phyloP scores from a whole-genome alignment of 169 alveolate species.

The Eimeria falciformis region DNA sequence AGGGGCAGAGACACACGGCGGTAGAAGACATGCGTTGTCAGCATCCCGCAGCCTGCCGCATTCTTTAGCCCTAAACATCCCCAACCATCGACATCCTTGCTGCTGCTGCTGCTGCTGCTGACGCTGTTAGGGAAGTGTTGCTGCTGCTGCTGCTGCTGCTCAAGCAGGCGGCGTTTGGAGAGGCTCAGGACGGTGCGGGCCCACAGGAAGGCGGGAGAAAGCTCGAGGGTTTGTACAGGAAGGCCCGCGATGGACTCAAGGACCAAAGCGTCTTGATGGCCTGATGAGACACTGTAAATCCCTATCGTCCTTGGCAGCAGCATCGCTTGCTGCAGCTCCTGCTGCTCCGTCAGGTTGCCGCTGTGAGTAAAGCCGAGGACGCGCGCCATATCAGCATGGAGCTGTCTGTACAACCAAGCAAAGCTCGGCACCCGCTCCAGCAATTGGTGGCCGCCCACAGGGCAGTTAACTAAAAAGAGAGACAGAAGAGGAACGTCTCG shows the following conservation, averaged over 20 bases:
- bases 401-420: slow-evolving; percentile 25
- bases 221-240: too few species aligned
- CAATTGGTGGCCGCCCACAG: slow-evolving; percentile 45
- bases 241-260: too few species aligned
- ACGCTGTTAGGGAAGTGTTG: not conserved
- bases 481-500: slow-evolving; percentile 6
- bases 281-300: not conserved
- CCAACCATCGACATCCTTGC: not conserved
- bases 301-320: slow-evolving; percentile 39
- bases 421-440: slow-evolving; percentile 24
- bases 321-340: slow-evolving; percentile 29
- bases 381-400: slow-evolving; percentile 3
- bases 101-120: slow-evolving; percentile 43
- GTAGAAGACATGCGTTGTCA: not conserved
- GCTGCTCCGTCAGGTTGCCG: not conserved
- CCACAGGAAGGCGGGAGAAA: too few species aligned
- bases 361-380: not conserved
- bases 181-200: too few species aligned
- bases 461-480: not conserved
- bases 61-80: not conserved
- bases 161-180: too few species aligned
- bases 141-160: too few species aligned
- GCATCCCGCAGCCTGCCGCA: slow-evolving; percentile 22
- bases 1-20: slow-evolving; percentile 31
- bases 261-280: too few species aligned